Conservation (phyloP, 805 yeast genomes). For the Debaryomyces hansenii region DNA sequence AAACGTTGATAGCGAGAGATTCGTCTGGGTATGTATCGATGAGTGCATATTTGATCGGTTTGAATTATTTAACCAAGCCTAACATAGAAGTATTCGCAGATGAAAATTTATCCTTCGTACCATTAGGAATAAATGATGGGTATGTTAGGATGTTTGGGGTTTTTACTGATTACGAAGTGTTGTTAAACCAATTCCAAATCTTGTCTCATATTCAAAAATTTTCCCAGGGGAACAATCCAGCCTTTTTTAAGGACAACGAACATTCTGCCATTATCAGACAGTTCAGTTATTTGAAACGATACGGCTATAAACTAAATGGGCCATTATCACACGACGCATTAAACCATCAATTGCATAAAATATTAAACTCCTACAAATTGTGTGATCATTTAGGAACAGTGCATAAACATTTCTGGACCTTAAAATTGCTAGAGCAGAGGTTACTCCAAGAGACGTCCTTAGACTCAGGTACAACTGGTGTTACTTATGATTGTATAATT, state of each 20-base stretch:
- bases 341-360: slow-evolving; percentile 10
- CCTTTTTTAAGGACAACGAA: neutral
- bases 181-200: slow-evolving; percentile 40
- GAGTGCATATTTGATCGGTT: slow-evolving; percentile 33
- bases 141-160: slow-evolving; percentile 25
- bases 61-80: slow-evolving; percentile 25
- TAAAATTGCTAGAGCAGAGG: slow-evolving; percentile 18
- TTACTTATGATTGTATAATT: slow-evolving; percentile 40
- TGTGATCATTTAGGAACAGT: slow-evolving; percentile 12
- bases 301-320: slow-evolving; percentile 37
- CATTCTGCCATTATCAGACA: slow-evolving; percentile 2
- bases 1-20: slow-evolving; percentile 38
- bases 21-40: slow-evolving; percentile 32
- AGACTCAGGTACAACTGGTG: neutral
- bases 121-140: slow-evolving; percentile 32
- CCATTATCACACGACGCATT: slow-evolving; percentile 20
- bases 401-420: slow-evolving; percentile 23
- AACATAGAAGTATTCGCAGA: slow-evolving; percentile 12
- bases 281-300: slow-evolving; percentile 27
- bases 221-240: neutral
- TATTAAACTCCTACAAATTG: slow-evolving; percentile 15
- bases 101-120: slow-evolving; percentile 13
- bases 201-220: slow-evolving; percentile 23
- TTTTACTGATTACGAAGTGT: slow-evolving; percentile 21
- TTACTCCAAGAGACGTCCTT: neutral